These are phyloP conservation scores for Podaxis carcinomalis DNA, from an alignment of 768 basidiomycete species.

Conservation along the genomic window DNA sequence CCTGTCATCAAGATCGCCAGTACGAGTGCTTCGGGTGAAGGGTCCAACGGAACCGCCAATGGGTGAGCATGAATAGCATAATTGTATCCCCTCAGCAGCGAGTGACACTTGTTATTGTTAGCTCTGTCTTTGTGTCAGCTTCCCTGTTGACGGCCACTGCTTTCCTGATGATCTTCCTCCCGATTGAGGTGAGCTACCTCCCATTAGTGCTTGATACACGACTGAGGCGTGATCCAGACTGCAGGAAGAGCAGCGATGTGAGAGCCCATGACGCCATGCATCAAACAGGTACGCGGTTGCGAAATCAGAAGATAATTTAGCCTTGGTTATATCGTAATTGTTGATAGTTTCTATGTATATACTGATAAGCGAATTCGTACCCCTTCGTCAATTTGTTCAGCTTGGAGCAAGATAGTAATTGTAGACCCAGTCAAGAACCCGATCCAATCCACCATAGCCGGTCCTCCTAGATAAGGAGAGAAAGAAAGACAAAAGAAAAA, in stretches of 20 bases:
- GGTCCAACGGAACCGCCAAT: constrained; percentile 28
- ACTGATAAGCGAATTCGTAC: neutral
- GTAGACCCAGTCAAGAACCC: neutral
- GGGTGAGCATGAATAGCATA: constrained; percentile 21
- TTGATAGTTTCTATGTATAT: constrained; percentile 3
- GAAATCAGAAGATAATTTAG: neutral
- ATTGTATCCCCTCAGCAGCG: neutral
- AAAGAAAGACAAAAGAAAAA: neutral
- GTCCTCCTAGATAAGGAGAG: neutral
- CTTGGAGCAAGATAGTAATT: neutral
- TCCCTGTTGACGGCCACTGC: constrained; percentile 39
- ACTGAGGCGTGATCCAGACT: constrained; percentile 17
- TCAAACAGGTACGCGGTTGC: neutral
- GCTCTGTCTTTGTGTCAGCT: constrained; percentile 46
- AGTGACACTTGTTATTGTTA: constrained; percentile 11
- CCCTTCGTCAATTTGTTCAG: neutral
- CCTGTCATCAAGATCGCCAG: constrained; percentile 47
- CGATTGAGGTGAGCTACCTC: constrained; percentile 39
- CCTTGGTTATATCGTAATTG: neutral
- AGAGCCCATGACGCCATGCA: neutral
- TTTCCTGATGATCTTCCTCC: constrained; percentile 35
- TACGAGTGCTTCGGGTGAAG: constrained; percentile 25
- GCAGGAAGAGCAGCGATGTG: constrained; percentile 31
- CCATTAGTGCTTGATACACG: neutral
- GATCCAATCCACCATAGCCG: neutral